A percentile compares a stretch with the other conserved stretches of the same genome.
These are phyloP conservation scores for Pseudogymnoascus verrucosus DNA, from an alignment of 2,329 filamentous ascomycete genomes.

Conservation along the genomic window DNA sequence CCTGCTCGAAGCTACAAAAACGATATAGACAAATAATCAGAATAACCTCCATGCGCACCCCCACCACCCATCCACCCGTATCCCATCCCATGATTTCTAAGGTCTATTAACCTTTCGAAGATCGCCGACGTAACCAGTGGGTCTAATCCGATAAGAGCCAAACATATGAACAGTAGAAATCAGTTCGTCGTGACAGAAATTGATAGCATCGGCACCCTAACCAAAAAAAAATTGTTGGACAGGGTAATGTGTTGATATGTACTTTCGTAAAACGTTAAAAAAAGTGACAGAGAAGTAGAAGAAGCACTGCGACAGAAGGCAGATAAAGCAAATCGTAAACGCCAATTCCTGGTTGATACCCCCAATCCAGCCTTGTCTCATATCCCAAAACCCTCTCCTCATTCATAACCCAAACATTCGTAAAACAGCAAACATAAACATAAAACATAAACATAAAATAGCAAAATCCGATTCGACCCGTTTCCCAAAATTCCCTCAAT, in stretches of 20 bases:
- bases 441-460: neutral
- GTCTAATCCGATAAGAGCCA: neutral
- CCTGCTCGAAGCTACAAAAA: neutral
- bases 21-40: slow-evolving; percentile 1
- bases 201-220: neutral
- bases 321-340: neutral
- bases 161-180: neutral
- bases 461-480: neutral
- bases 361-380: neutral
- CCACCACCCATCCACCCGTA: neutral
- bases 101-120: neutral
- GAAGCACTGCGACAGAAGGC: neutral
- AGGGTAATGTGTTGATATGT: slow-evolving; percentile 2
- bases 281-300: slow-evolving; percentile 1
- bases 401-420: neutral
- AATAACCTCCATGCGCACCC: neutral
- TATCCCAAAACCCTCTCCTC: neutral
- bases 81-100: neutral
- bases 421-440: neutral
- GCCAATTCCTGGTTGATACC: neutral
- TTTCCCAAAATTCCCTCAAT: neutral
- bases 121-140: neutral
- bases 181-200: neutral
- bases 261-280: slow-evolving; percentile 8
- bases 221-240: neutral